A percentile compares a stretch with the other conserved stretches of the same genome.
Conservation (phyloP, 768 basidiomycete genomes). For the Collybia mongolica region DNA sequence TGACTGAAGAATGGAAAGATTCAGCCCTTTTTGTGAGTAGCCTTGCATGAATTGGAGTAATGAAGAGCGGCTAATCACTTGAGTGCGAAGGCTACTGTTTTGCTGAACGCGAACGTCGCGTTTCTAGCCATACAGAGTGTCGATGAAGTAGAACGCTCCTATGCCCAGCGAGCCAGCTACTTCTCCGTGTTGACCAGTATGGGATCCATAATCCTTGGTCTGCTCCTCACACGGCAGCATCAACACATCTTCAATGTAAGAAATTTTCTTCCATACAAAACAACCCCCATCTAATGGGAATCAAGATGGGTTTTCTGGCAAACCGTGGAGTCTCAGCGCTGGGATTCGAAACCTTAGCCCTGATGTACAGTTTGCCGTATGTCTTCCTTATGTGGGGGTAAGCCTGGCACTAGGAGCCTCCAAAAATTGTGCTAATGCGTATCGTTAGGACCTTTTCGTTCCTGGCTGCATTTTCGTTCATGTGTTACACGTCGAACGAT, state of each 20-base stretch:
- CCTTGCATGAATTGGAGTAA: background rate
- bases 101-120: background rate
- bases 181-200: background rate
- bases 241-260: background rate
- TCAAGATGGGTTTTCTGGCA: background rate
- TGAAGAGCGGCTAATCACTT: background rate
- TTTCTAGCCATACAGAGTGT: slow-evolving; percentile 3
- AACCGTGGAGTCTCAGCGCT: slow-evolving; percentile 2
- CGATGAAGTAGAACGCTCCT: background rate
- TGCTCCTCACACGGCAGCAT: background rate
- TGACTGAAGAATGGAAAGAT: slow-evolving; percentile 4
- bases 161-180: slow-evolving; percentile 3
- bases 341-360: slow-evolving; percentile 1
- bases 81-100: background rate
- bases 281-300: too few relatives aligned
- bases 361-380: slow-evolving; percentile 4
- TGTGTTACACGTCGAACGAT: slow-evolving; percentile 3
- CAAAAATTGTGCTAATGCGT: background rate
- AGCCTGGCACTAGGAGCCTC: background rate
- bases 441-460: background rate
- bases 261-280: too few relatives aligned
- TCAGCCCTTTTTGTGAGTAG: background rate
- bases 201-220: background rate
- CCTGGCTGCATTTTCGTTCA: slow-evolving; percentile 2
- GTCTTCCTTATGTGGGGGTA: slow-evolving; percentile 4